phyloP scores from a whole-genome alignment of 2,329 filamentous ascomycete genomes.

The Penicillium decumbens region DNA sequence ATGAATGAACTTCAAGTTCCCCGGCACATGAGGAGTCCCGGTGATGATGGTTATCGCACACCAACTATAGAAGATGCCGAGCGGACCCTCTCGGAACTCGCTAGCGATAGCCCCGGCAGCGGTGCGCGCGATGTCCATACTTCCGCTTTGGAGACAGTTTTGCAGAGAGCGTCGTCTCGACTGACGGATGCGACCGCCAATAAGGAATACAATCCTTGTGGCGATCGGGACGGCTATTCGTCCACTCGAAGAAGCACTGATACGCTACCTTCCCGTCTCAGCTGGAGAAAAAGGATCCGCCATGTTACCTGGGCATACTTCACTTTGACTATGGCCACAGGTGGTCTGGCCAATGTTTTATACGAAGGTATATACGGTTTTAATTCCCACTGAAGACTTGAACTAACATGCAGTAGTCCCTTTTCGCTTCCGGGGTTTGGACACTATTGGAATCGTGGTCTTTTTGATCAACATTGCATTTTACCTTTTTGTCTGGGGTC shows the following conservation, averaged over 20 bases:
- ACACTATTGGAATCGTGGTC: slow-evolving; percentile 56
- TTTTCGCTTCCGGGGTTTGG: slow-evolving; percentile 53
- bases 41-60: slow-evolving; percentile 44
- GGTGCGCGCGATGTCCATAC: slow-evolving; percentile 25
- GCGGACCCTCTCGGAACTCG: slow-evolving; percentile 16
- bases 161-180: slow-evolving; percentile 22
- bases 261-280: slow-evolving; percentile 28
- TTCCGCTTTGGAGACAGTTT: slow-evolving; percentile 25
- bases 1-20: slow-evolving; percentile 26
- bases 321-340: slow-evolving; percentile 62
- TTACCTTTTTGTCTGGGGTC: slow-evolving; percentile 58
- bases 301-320: slow-evolving; percentile 77
- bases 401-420: slow-evolving; percentile 40
- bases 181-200: slow-evolving; percentile 9
- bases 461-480: slow-evolving; percentile 61
- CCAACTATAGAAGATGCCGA: slow-evolving; percentile 45
- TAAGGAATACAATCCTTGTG: slow-evolving; percentile 5
- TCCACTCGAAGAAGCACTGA: slow-evolving; percentile 13
- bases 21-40: slow-evolving; percentile 36
- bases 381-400: neutral
- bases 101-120: slow-evolving; percentile 9
- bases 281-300: slow-evolving; percentile 53
- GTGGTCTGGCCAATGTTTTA: slow-evolving; percentile 57
- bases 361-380: slow-evolving; percentile 47
- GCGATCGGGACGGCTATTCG: slow-evolving; percentile 14